Percentiles rank a stretch among this genome's conserved stretches.
phyloP scores from a whole-genome alignment of 2,329 filamentous ascomycete genomes.

The Fonsecaea erecta region DNA sequence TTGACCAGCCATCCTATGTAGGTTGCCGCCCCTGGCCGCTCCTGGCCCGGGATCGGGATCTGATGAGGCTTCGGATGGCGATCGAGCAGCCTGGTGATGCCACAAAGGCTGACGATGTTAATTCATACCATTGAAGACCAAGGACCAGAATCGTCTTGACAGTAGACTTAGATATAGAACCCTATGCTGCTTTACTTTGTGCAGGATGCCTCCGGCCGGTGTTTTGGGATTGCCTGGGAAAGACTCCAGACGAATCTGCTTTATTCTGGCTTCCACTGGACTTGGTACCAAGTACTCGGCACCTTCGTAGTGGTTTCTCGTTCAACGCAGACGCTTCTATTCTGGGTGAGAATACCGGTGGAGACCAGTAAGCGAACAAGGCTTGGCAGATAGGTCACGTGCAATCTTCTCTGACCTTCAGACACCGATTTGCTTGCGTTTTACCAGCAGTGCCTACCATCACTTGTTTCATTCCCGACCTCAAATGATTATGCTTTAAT shows the following conservation, averaged over 20 bases:
- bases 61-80: background rate
- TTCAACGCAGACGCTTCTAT: too few species aligned
- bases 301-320: too few species aligned
- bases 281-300: too few species aligned
- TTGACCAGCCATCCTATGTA: background rate
- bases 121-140: background rate
- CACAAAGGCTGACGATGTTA: background rate
- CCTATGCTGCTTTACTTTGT: too few species aligned
- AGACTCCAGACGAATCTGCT: too few species aligned
- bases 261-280: too few species aligned
- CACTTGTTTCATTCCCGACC: background rate
- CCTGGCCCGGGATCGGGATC: background rate
- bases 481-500: background rate
- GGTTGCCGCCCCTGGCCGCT: background rate
- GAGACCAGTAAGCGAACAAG: background rate
- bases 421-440: background rate
- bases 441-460: background rate
- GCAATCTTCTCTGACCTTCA: background rate
- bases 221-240: too few species aligned
- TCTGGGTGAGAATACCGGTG: too few species aligned
- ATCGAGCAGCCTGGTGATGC: background rate
- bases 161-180: too few species aligned
- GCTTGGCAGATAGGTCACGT: background rate
- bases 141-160: background rate
- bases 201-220: too few species aligned